phyloP scores from a whole-genome alignment of 768 basidiomycete species.

The Kwoniella heveanensis region DNA sequence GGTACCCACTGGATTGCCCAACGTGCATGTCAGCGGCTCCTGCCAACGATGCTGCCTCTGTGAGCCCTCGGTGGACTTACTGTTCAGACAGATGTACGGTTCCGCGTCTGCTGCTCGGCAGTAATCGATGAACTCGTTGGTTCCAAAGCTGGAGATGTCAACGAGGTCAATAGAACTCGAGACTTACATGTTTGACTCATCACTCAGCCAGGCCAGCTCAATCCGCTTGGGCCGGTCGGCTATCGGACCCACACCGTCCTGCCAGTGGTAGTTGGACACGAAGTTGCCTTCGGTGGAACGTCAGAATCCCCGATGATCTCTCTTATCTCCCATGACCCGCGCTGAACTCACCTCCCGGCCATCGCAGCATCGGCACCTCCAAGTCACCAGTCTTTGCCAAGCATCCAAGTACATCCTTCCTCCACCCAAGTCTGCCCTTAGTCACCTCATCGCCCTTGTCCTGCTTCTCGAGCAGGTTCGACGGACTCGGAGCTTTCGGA shows the following conservation, averaged over 20 bases:
- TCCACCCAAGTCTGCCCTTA: slow-evolving; percentile 60
- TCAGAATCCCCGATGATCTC: slow-evolving; percentile 2
- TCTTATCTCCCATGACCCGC: neutral
- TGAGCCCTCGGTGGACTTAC: slow-evolving; percentile 29
- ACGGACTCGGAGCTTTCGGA: slow-evolving; percentile 39
- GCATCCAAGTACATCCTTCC: slow-evolving; percentile 62
- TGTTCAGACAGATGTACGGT: slow-evolving; percentile 67
- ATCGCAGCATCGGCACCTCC: slow-evolving; percentile 61
- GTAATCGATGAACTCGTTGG: slow-evolving; percentile 64
- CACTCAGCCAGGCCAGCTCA: slow-evolving; percentile 66
- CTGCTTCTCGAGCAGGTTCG: slow-evolving; percentile 39
- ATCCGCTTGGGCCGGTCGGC: slow-evolving; percentile 62
- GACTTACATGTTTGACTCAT: slow-evolving; percentile 62
- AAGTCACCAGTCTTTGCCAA: slow-evolving; percentile 58
- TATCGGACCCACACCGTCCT: slow-evolving; percentile 65
- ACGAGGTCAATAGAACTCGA: neutral
- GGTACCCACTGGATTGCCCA: slow-evolving; percentile 63
- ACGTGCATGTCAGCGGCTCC: slow-evolving; percentile 5
- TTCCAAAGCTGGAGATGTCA: slow-evolving; percentile 59
- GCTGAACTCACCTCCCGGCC: slow-evolving; percentile 62
- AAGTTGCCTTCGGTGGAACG: slow-evolving; percentile 58
- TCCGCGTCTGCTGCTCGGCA: slow-evolving; percentile 62
- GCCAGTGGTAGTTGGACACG: slow-evolving; percentile 65
- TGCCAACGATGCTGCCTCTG: neutral
- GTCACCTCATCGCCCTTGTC: slow-evolving; percentile 54